phyloP scores from a whole-genome alignment of 768 basidiomycete genomes.

The Asterophora lycoperdoides region DNA sequence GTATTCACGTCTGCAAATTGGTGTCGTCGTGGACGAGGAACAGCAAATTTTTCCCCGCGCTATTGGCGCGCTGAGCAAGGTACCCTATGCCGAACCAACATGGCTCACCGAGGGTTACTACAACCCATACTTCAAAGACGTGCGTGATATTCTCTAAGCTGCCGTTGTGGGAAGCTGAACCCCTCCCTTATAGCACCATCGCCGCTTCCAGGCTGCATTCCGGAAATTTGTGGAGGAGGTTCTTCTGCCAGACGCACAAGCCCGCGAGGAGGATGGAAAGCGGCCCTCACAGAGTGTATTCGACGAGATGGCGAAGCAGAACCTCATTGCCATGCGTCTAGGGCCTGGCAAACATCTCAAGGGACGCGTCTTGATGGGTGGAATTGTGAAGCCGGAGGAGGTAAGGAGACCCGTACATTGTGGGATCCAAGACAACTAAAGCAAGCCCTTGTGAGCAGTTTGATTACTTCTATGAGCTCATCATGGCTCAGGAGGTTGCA shows the following conservation, averaged over 20 bases:
- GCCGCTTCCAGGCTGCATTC: constrained; percentile 51
- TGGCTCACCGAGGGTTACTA: constrained; percentile 72
- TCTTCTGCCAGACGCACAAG: constrained; percentile 50
- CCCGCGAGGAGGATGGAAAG: constrained; percentile 79
- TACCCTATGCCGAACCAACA: constrained; percentile 87
- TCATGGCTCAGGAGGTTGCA: constrained; percentile 65
- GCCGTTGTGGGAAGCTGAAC: constrained; percentile 16
- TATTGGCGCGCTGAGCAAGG: constrained; percentile 60
- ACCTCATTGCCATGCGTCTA: constrained; percentile 64
- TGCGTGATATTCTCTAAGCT: constrained; percentile 49
- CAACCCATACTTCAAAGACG: constrained; percentile 69
- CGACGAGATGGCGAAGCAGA: constrained; percentile 55
- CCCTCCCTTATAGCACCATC: neutral
- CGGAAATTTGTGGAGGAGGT: constrained; percentile 71
- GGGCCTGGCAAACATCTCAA: constrained; percentile 85
- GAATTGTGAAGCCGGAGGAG: constrained; percentile 72
- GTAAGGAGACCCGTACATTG: constrained; percentile 28
- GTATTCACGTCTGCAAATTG: constrained; percentile 70
- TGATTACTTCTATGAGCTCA: constrained; percentile 82
- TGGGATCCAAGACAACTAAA: neutral
- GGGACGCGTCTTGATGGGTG: constrained; percentile 67
- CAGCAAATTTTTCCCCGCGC: constrained; percentile 39
- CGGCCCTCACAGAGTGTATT: constrained; percentile 65
- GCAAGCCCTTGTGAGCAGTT: constrained; percentile 34
- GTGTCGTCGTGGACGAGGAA: constrained; percentile 63